Evolutionary conservation across 768 basidiomycete genomes (phyloP), one percentile per base, ranked within the genome.

Genomic region (Boletus sensibilis): DNA sequence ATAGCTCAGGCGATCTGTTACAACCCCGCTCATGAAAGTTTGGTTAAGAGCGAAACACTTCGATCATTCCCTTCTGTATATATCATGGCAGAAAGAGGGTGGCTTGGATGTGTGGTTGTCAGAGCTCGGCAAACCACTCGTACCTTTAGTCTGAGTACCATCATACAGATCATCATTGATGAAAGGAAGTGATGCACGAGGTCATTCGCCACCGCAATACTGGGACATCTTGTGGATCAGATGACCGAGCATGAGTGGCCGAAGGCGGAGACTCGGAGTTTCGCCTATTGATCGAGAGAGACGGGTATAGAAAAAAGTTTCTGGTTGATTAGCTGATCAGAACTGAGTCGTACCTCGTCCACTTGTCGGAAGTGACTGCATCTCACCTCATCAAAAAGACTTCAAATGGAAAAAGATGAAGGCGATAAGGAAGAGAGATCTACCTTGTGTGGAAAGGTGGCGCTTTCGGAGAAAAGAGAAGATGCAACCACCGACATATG

Each of bases 401-500:
- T 58, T 64, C 55, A 67, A 60, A 53, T 52, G 44, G 49, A 42
- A 57, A 64, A 40, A 53, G 62, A 69, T 64, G 59, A 38, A 43
- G 41, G 52, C 55, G 63, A 69, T 64, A 65, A 60, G 66, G 33
- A 51, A 53, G 40, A 63, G 50, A 48, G 55, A 38, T 49, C 53
- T 56, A 47, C 33, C 39, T 47, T 31, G 53, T 62, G 66, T 35
- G 58, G 57, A 58, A 61, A 34, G 45, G 60, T 59, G 61, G 61
- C 61, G 49, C 46, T 61, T 66, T 61, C 62, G 69, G 62, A 66
- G 54, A 60, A 68, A 65, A 55, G 58, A 50, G 50, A 56, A 39
- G 39, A 61, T 56, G 56, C 46, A 62, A 67, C 58, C 58, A 65
- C 57, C 57, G 61, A 68, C 66, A 66, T 58, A 66, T 66, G 64